These are phyloP conservation scores for Ceratobasidium sp. DNA, from an alignment of 1,284 basidiomycete species.

Conservation along the genomic window DNA sequence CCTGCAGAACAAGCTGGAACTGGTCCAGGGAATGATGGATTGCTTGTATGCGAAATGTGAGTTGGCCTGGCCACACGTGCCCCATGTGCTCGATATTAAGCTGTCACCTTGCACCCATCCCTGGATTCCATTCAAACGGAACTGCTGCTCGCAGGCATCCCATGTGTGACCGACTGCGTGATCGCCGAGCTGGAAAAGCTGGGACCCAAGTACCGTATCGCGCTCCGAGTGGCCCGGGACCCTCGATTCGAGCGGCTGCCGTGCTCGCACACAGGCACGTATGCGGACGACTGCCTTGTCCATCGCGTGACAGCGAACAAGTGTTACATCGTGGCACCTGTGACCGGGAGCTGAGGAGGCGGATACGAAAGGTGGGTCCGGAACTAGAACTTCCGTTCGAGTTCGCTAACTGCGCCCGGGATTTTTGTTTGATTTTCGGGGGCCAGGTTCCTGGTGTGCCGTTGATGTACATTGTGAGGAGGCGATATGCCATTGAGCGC, in stretches of 20 bases:
- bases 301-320: conserved; percentile 94
- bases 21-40: conserved; percentile 99
- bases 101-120: not conserved
- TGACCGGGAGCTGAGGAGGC: conserved; percentile 90
- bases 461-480: conserved; percentile 93
- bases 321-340: conserved; percentile 99
- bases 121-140: too few species aligned
- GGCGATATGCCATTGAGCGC: conserved; percentile 90
- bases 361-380: conserved; percentile 82
- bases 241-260: conserved; percentile 93
- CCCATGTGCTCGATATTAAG: not conserved
- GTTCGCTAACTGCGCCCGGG: not conserved
- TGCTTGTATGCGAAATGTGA: conserved; percentile 98
- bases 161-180: conserved; percentile 98
- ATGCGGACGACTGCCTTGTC: conserved; percentile 99
- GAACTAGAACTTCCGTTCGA: too few species aligned
- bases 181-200: conserved; percentile 98
- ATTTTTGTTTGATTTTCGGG: too few species aligned
- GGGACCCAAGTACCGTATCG: conserved; percentile 94
- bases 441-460: conserved; percentile 86
- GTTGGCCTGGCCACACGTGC: conserved; percentile 48
- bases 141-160: conserved; percentile 69
- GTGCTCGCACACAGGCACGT: conserved; percentile 94
- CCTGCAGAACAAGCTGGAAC: conserved; percentile 97
- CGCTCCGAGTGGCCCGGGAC: conserved; percentile 95